Base-by-base conservation (phyloP, 129 eudicot genomes). In the Chrysanthemum seticuspe region DNA sequence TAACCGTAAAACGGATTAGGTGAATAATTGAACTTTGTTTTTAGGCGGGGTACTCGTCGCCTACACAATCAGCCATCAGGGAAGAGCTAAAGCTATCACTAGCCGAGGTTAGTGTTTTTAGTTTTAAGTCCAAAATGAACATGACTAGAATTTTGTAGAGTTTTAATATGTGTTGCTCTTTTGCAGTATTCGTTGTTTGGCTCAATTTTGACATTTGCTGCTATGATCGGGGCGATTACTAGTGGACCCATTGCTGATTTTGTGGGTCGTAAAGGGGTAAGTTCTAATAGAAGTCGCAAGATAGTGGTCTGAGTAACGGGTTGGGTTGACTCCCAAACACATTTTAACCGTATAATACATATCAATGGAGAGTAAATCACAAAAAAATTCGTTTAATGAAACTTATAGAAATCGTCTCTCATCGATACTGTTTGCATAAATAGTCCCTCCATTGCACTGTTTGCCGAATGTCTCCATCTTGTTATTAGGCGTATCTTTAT, bases 221-320 rank as follows among this genome's bases (percentile, higher is more conserved):
- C 98, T 21, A 94, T 94, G 98, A 85, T 90, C 51, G 98, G 98
- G 7, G 98, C 98, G 44, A 81, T 94, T 36, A 88, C 96, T 5
- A 90, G 96, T 74, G 98, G 97, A 34, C 86, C 77, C 27, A 82
- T 90, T 25, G 96, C 97, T n/a, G 98, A 94, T 74, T 78, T 62
- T 3, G 25, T 84, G 13, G 98, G 98, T 16, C 87, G 98, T 0
- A 93, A 90, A 84, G 96, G 98, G 85, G 98, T 93, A 81, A 86
- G 47, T 40, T 40, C 10, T 0, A 6, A 0, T 6, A 40, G 10
- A 40, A 7, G 47, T 40, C 10, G 2, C 47, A 40, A 40, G 47
- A 40, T 40, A 10, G 47, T 7, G 9, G 7, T 1, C 7, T 9
- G 10, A 6, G 47, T 40, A 6, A 6, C 47, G 2, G 47, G 47